Base-by-base conservation (phyloP, 495 filamentous ascomycete species). In the Viridothelium virens region DNA sequence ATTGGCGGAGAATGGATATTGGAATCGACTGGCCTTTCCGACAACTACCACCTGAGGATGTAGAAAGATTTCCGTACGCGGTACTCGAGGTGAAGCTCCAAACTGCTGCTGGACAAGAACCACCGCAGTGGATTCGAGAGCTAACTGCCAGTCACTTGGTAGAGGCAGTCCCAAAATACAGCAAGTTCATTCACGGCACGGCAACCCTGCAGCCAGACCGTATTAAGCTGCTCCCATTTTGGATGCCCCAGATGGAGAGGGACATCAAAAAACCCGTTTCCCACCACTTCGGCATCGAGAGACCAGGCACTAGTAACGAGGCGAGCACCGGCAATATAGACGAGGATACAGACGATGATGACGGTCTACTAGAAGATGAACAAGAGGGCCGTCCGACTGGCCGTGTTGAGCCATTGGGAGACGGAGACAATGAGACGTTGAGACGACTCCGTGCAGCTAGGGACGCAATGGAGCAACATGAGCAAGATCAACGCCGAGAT, bases 1-100 rank as follows among this genome's bases (percentile, higher is more conserved):
- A 96, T 77, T 99, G 94, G 94, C 85, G 94, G 46, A 86, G 94
- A 59, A 99, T 88, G 87, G 95, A 99, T 74, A 97, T 99, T 67
- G 94, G 95, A 1, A 91, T 97, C 68, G 95, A 99, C 74, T 96
- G 79, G 73, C 94, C 94, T 1, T 99, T 99, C 78, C 85, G 86
- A 3, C 93, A 97, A 74, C 79, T 99, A 37, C 90, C 90, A 1
- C 79, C 89, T 0, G 85, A 87, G 67, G 94, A 99, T 67, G 81
- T 94, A 63, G 89, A 92, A 66, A 85, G 91, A 37, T 99, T 99
- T 76, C 94, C 94, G 0, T 99, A 99, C 71, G 94, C 94, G 36
- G 86, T 98, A 34, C 82, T 99, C 41, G 94, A 99, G 75, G 94
- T 99, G 63, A 99, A 99, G 80, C 82, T 99, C 36, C 95, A 97